A percentile compares a stretch with the other conserved stretches of the same genome.
Conservation (phyloP, 2,329 filamentous ascomycete species). For the Pseudogymnoascus sp. region DNA sequence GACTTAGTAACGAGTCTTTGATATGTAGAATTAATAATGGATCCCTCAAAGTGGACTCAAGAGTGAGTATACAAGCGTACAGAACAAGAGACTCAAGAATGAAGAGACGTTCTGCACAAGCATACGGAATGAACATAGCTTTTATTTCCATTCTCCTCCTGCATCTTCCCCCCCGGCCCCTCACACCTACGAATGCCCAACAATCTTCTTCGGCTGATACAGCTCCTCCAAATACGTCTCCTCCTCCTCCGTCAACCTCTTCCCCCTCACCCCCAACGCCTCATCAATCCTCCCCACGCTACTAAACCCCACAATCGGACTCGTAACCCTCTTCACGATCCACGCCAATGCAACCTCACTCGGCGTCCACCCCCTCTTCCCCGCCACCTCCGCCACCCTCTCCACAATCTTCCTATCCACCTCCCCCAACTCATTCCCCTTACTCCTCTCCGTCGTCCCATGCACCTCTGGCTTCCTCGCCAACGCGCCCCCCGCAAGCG, state of each 20-base stretch:
- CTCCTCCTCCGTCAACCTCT: slow-evolving; percentile 39
- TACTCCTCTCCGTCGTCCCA: slow-evolving; percentile 13
- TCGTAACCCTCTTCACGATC: slow-evolving; percentile 21
- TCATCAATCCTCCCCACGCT: slow-evolving; percentile 43
- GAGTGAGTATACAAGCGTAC: no score
- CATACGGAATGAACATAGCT: neutral
- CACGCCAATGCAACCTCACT: slow-evolving; percentile 46
- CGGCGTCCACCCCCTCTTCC: slow-evolving; percentile 47
- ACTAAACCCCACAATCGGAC: slow-evolving; percentile 24
- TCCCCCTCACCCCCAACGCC: slow-evolving; percentile 31
- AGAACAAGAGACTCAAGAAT: neutral
- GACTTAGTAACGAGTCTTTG: no score
- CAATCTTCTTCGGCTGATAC: slow-evolving; percentile 33
- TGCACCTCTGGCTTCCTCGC: slow-evolving; percentile 16
- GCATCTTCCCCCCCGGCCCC: no score
- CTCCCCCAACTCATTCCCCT: slow-evolving; percentile 23
- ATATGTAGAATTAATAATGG: neutral
- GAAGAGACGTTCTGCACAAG: neutral
- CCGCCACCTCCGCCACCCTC: slow-evolving; percentile 41
- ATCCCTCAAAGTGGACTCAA: neutral
- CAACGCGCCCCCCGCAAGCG: slow-evolving; percentile 22
- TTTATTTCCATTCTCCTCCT: neutral
- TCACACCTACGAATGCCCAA: slow-evolving; percentile 10
- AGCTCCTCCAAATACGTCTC: slow-evolving; percentile 43
- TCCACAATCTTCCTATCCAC: slow-evolving; percentile 42